A percentile compares a stretch with the other conserved stretches of the same genome.
Conservation (phyloP, 129 eudicot species). For the Escallonia herrerae region DNA sequence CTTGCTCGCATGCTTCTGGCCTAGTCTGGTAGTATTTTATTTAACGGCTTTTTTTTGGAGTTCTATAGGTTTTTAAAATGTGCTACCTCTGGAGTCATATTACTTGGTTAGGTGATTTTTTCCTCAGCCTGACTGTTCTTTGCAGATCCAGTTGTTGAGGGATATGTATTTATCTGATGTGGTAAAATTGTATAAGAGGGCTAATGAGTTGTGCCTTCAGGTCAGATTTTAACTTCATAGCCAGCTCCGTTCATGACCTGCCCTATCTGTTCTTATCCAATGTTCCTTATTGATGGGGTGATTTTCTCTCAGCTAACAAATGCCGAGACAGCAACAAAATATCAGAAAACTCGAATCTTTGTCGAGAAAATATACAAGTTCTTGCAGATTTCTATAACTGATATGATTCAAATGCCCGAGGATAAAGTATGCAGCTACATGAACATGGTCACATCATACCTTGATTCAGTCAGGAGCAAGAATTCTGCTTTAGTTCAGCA, state of each 20-base stretch:
- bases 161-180: not conserved
- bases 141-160: not conserved
- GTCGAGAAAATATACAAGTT: not conserved
- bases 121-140: not conserved
- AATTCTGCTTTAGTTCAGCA: no score
- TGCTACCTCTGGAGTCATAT: no score
- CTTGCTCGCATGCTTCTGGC: no score
- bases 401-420: no score
- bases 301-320: not conserved
- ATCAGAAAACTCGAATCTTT: not conserved
- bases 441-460: no score
- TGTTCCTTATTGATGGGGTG: not conserved
- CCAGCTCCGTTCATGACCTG: not conserved
- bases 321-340: not conserved
- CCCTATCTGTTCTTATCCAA: not conserved
- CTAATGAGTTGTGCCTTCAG: not conserved
- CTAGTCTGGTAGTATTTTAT: no score
- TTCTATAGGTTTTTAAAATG: no score
- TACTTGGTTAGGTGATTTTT: no score
- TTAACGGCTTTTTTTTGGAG: no score
- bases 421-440: not conserved
- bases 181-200: not conserved
- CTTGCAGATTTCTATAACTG: no score
- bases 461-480: no score
- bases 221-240: not conserved